These are phyloP conservation scores for Sabuloglossum arenarium DNA, from an alignment of 495 filamentous ascomycete genomes.

Conservation along the genomic window DNA sequence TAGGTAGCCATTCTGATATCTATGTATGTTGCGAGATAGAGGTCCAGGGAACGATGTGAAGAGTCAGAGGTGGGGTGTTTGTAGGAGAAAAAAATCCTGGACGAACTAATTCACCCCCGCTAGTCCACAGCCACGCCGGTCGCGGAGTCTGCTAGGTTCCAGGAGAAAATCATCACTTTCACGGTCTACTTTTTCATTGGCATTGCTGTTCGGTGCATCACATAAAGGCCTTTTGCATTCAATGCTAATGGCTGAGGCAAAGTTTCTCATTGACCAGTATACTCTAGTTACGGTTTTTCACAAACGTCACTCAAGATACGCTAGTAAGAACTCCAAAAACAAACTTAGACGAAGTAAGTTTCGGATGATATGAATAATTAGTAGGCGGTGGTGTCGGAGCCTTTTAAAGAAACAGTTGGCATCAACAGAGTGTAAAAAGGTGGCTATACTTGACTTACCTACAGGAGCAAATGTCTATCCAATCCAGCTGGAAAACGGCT, in stretches of 20 bases:
- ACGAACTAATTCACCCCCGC: no score
- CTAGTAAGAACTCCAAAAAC: not conserved
- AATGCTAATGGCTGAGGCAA: no score
- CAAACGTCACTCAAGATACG: not conserved
- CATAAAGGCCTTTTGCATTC: no score
- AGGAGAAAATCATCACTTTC: no score
- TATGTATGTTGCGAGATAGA: not conserved
- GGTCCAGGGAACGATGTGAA: not conserved
- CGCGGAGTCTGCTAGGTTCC: no score
- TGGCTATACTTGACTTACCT: no score
- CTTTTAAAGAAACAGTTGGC: not conserved
- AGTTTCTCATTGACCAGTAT: no score
- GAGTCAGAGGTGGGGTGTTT: not conserved
- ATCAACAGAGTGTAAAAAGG: not conserved
- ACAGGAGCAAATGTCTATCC: no score
- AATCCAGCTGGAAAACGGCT: no score
- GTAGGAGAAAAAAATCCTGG: not conserved
- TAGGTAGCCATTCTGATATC: conserved; percentile 38
- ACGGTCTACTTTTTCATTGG: no score
- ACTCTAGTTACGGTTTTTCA: not conserved
- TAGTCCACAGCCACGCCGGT: not conserved
- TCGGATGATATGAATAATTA: not conserved
- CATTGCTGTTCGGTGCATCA: no score
- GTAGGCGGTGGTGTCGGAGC: not conserved
- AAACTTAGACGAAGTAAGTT: not conserved